phyloP scores from a whole-genome alignment of 2,329 filamentous ascomycete genomes.

The Aureobasidium pullulans region DNA sequence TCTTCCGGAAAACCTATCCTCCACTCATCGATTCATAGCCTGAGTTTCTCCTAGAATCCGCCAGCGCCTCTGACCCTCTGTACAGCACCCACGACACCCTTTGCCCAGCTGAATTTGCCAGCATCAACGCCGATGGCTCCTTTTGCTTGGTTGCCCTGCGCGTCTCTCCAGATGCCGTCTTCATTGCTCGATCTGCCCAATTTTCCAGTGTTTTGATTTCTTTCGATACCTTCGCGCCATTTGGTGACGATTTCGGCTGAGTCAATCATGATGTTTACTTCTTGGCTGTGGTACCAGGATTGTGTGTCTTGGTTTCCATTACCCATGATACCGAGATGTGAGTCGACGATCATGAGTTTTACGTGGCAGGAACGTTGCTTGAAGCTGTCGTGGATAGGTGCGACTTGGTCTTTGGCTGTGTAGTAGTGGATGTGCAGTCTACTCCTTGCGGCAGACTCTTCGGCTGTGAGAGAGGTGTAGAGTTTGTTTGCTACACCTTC shows the following conservation, averaged over 20 bases:
- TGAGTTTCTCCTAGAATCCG: constrained; percentile 10
- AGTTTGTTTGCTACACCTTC: constrained; percentile 60
- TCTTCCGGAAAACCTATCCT: too few species aligned
- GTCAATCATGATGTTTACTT: constrained; percentile 71
- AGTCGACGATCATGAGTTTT: constrained; percentile 70
- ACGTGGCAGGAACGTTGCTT: constrained; percentile 66
- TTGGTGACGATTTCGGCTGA: constrained; percentile 49
- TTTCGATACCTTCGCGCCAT: constrained; percentile 39
- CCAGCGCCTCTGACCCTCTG: constrained; percentile 40
- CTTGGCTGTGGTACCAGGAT: constrained; percentile 70
- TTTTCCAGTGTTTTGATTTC: constrained; percentile 59
- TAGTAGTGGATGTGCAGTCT: constrained; percentile 61
- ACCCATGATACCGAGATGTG: constrained; percentile 60
- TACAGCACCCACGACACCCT: constrained; percentile 50
- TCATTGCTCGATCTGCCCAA: constrained; percentile 48
- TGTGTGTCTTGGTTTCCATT: constrained; percentile 78
- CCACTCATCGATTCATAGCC: too few species aligned
- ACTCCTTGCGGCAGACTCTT: constrained; percentile 37
- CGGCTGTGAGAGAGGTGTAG: constrained; percentile 40
- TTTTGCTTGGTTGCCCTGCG: constrained; percentile 31
- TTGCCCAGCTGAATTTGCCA: constrained; percentile 51
- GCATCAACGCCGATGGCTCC: constrained; percentile 41
- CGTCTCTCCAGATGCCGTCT: constrained; percentile 58
- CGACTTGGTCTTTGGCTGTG: constrained; percentile 63
- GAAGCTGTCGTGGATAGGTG: constrained; percentile 58